phyloP scores from a whole-genome alignment of 2,329 filamentous ascomycete species.

The Scleromitrula shiraiana region DNA sequence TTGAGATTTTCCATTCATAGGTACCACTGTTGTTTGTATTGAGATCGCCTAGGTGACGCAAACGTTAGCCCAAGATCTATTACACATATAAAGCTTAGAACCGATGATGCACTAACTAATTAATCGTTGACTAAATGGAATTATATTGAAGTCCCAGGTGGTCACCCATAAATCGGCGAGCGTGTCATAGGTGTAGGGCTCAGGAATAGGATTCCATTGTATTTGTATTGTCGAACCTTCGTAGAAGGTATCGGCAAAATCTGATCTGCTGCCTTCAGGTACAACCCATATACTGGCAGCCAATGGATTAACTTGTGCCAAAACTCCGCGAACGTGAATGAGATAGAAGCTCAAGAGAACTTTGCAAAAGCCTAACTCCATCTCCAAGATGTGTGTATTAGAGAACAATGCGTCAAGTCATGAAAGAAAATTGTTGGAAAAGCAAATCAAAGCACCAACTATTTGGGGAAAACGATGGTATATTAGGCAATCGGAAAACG shows the following conservation, averaged over 20 bases:
- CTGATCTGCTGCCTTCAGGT: background rate
- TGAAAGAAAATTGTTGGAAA: too few species aligned
- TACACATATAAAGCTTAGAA: too few species aligned
- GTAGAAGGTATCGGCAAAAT: background rate
- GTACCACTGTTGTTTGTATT: background rate
- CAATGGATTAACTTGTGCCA: too few species aligned
- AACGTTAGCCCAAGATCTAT: background rate
- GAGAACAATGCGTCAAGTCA: too few species aligned
- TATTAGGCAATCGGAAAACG: too few species aligned
- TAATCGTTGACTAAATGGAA: background rate
- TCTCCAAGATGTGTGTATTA: too few species aligned
- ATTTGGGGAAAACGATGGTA: too few species aligned
- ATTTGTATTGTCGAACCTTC: background rate
- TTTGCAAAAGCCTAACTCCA: too few species aligned
- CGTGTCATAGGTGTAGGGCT: background rate
- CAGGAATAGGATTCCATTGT: background rate
- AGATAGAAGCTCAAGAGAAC: too few species aligned
- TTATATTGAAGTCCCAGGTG: background rate
- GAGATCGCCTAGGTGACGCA: background rate
- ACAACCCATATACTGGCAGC: too few species aligned
- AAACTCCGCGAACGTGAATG: too few species aligned
- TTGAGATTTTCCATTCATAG: background rate
- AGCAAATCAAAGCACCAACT: too few species aligned
- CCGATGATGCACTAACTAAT: background rate
- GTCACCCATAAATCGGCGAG: conserved; percentile 1